phyloP scores from a whole-genome alignment of 371 early-diverging fungal genomes.

The Haplosporangium sp. region DNA sequence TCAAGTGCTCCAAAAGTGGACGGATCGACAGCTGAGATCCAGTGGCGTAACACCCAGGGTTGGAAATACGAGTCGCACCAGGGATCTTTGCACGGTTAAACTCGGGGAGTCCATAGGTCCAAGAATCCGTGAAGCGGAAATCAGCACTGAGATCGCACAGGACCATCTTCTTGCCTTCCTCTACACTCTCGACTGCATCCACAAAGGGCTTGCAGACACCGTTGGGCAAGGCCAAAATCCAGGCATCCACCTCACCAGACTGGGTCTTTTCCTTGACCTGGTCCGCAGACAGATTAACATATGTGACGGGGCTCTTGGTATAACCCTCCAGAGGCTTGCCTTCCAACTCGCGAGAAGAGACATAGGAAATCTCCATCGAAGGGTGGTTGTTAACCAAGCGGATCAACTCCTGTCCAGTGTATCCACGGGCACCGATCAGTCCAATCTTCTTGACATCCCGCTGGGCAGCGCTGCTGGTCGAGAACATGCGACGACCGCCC shows the following conservation, averaged over 20 bases:
- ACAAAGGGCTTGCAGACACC: slow-evolving; percentile 93
- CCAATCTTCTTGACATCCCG: slow-evolving; percentile 77
- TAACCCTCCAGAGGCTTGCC: slow-evolving; percentile 87
- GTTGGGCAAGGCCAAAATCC: slow-evolving; percentile 97
- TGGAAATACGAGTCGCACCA: slow-evolving; percentile 79
- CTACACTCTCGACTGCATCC: slow-evolving; percentile 74
- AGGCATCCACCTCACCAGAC: slow-evolving; percentile 83
- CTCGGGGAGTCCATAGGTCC: slow-evolving; percentile 96
- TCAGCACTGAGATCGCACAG: slow-evolving; percentile 94
- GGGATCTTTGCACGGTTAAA: slow-evolving; percentile 72
- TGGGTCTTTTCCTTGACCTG: slow-evolving; percentile 69
- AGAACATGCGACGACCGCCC: slow-evolving; percentile 66
- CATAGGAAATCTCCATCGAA: slow-evolving; percentile 82
- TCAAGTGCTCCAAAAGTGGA: slow-evolving; percentile 79
- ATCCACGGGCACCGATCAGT: slow-evolving; percentile 96
- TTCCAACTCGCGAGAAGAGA: slow-evolving; percentile 92
- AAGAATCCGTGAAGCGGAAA: slow-evolving; percentile 85
- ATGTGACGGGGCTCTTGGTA: slow-evolving; percentile 73
- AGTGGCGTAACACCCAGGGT: slow-evolving; percentile 99
- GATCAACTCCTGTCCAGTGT: slow-evolving; percentile 95
- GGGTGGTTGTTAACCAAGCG: slow-evolving; percentile 90
- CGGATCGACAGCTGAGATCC: slow-evolving; percentile 91
- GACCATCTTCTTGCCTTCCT: slow-evolving; percentile 72
- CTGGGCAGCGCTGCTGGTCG: slow-evolving; percentile 53
- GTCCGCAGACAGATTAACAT: slow-evolving; percentile 84